Conservation (phyloP, 495 filamentous ascomycete genomes). For the Penicillium soppii region DNA sequence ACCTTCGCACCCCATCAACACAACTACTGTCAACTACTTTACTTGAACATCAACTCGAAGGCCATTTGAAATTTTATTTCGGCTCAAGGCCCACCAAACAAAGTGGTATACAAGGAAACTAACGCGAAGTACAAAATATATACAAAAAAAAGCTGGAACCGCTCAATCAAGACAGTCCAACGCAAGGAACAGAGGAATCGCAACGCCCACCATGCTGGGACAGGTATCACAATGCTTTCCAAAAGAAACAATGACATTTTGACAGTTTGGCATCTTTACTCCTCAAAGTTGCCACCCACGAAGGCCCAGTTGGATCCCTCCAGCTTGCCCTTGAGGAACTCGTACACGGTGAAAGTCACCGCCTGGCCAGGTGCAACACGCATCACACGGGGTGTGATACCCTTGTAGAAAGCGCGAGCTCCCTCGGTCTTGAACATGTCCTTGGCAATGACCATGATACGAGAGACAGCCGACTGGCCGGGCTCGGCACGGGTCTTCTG, state of each 20-base stretch:
- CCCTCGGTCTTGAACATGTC: slow-evolving; percentile 99
- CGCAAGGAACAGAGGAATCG: slow-evolving; percentile 18
- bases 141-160: slow-evolving; percentile 18
- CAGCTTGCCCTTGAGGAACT: slow-evolving; percentile 80
- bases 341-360: slow-evolving; percentile 97
- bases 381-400: slow-evolving; percentile 97
- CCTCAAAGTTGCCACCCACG: slow-evolving; percentile 68
- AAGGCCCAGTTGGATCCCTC: slow-evolving; percentile 69
- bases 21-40: too few species aligned
- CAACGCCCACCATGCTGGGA: slow-evolving; percentile 29
- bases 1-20: too few species aligned
- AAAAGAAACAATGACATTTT: slow-evolving; percentile 9
- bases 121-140: slow-evolving; percentile 25
- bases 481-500: slow-evolving; percentile 84
- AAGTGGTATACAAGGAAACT: slow-evolving; percentile 24
- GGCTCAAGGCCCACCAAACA: slow-evolving; percentile 8
- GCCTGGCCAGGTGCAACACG: slow-evolving; percentile 96
- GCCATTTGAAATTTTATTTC: slow-evolving; percentile 1
- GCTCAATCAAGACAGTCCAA: slow-evolving; percentile 9
- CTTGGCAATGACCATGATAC: slow-evolving; percentile 74
- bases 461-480: slow-evolving; percentile 72
- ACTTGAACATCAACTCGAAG: too few species aligned
- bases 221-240: slow-evolving; percentile 31
- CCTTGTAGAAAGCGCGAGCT: slow-evolving; percentile 94
- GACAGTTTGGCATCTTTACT: slow-evolving; percentile 45